Evolutionary conservation across 352 stramenopile species (phyloP).

Genomic region (Phytophthora cajani): DNA sequence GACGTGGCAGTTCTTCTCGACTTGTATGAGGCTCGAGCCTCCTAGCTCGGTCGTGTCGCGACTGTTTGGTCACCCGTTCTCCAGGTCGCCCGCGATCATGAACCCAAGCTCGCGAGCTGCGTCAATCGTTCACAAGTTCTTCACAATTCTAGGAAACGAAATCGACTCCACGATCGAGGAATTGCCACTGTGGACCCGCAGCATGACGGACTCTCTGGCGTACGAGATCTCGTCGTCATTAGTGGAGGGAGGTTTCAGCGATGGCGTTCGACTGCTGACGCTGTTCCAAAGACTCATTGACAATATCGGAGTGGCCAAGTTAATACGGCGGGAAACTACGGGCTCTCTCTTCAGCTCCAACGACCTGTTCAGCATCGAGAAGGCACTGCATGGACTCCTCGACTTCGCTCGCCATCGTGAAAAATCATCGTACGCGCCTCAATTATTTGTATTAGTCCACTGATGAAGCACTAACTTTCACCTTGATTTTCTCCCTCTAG

Average conservation of each 20-base stretch:
- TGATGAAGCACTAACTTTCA: too few species aligned
- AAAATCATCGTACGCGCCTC: slow-evolving; percentile 52
- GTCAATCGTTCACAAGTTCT: slow-evolving; percentile 62
- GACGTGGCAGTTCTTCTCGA: slow-evolving; percentile 87
- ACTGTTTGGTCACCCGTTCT: slow-evolving; percentile 26
- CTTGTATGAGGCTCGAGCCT: slow-evolving; percentile 81
- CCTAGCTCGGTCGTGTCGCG: slow-evolving; percentile 54
- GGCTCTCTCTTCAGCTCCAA: slow-evolving; percentile 66
- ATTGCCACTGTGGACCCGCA: slow-evolving; percentile 68
- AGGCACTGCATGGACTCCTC: slow-evolving; percentile 58
- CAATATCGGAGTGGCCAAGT: slow-evolving; percentile 50
- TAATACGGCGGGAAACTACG: slow-evolving; percentile 63
- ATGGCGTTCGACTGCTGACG: slow-evolving; percentile 64
- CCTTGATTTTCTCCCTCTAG: slow-evolving; percentile 14
- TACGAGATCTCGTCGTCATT: slow-evolving; percentile 65
- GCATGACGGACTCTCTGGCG: slow-evolving; percentile 50
- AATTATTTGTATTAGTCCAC: not conserved
- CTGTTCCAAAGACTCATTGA: slow-evolving; percentile 70
- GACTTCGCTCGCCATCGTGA: slow-evolving; percentile 74
- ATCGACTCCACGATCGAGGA: slow-evolving; percentile 40
- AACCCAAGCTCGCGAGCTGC: slow-evolving; percentile 58
- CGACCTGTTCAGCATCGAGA: slow-evolving; percentile 67
- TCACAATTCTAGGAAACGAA: slow-evolving; percentile 59
- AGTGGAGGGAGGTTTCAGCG: slow-evolving; percentile 46
- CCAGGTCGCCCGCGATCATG: slow-evolving; percentile 36